A percentile compares a stretch with the other conserved stretches of the same genome.
Conservation (phyloP, 1,284 basidiomycete species). For the Trichosporon asahii region DNA sequence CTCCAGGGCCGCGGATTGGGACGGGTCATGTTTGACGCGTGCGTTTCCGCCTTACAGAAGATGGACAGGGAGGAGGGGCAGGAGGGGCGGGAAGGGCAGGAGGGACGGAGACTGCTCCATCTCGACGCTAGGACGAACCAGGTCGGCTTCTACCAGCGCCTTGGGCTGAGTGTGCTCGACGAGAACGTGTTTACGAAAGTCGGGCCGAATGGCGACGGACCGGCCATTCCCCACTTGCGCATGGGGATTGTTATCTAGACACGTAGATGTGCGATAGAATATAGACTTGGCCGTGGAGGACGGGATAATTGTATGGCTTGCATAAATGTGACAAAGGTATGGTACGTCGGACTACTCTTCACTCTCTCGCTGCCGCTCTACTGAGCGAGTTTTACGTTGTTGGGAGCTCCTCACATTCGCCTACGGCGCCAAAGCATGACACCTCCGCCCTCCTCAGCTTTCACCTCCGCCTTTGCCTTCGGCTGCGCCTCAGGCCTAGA, state of each 20-base stretch:
- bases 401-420: too few species aligned
- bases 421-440: too few species aligned
- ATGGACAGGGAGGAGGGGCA: neutral
- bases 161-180: slow-evolving; percentile 30
- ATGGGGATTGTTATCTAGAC: slow-evolving; percentile 28
- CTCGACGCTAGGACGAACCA: slow-evolving; percentile 31
- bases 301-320: too few species aligned
- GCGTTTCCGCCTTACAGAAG: neutral
- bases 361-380: too few species aligned
- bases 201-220: slow-evolving; percentile 25
- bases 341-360: too few species aligned
- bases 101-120: slow-evolving; percentile 17
- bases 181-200: slow-evolving; percentile 25
- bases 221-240: slow-evolving; percentile 25
- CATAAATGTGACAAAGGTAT: too few species aligned
- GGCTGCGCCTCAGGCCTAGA: slow-evolving; percentile 21
- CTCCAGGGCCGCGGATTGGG: slow-evolving; percentile 33
- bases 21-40: slow-evolving; percentile 18
- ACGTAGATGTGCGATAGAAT: too few species aligned
- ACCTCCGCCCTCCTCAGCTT: too few species aligned
- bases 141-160: slow-evolving; percentile 28
- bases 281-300: too few species aligned
- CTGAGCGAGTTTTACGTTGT: too few species aligned
- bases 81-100: too few species aligned
- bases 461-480: too few species aligned